Evolutionary conservation across 345 rosid species (phyloP).

Genomic region (Bruguiera sexangula): DNA sequence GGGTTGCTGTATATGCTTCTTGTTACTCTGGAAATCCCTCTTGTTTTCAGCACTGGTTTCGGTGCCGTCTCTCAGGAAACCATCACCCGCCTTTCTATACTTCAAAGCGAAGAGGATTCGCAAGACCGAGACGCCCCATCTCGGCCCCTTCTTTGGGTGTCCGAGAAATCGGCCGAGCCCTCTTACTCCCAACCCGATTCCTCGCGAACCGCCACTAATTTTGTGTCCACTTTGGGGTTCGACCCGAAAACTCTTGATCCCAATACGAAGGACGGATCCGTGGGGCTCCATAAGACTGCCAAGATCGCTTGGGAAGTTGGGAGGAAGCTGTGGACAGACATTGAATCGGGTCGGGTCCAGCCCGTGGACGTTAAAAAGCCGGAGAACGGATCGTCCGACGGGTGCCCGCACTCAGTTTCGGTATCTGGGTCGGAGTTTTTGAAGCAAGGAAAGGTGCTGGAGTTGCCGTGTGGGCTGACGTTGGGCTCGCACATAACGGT

Average conservation of each 20-base stretch:
- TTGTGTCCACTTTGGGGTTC: slow-evolving; percentile 57
- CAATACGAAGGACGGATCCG: slow-evolving; percentile 49
- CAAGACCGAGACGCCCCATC: slow-evolving; percentile 42
- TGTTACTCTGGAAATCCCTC: slow-evolving; percentile 80
- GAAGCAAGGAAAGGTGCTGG: slow-evolving; percentile 46
- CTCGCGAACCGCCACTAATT: slow-evolving; percentile 6
- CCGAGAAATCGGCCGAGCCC: slow-evolving; percentile 35
- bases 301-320: slow-evolving; percentile 74
- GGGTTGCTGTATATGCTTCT: slow-evolving; percentile 56
- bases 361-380: slow-evolving; percentile 7
- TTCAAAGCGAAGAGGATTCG: slow-evolving; percentile 48
- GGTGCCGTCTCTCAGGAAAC: slow-evolving; percentile 46
- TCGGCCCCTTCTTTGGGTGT: slow-evolving; percentile 52
- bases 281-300: slow-evolving; percentile 73
- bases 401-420: slow-evolving; percentile 65
- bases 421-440: slow-evolving; percentile 58
- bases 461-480: slow-evolving; percentile 81
- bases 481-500: slow-evolving; percentile 83
- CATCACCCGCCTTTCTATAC: slow-evolving; percentile 40
- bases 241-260: slow-evolving; percentile 53
- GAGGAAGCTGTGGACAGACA: slow-evolving; percentile 59
- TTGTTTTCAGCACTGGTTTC: slow-evolving; percentile 55
- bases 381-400: slow-evolving; percentile 35
- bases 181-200: slow-evolving; percentile 13
- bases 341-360: slow-evolving; percentile 45